phyloP scores from a whole-genome alignment of 1,139 yeast genomes.

The Trichomonascaceae sp. region DNA sequence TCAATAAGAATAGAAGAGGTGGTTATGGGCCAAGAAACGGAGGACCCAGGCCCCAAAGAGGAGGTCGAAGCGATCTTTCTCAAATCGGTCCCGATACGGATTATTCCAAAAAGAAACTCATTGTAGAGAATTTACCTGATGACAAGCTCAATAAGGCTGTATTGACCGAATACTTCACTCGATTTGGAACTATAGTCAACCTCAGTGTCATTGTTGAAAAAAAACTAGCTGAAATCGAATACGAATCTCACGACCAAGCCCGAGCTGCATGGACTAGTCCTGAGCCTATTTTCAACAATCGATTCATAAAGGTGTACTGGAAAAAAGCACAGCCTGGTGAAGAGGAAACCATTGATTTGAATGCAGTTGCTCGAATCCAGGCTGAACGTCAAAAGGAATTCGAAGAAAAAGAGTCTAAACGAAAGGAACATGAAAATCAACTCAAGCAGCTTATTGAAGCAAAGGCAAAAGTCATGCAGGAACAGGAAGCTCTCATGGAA shows the following conservation, averaged over 20 bases:
- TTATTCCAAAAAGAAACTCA: constrained; percentile 25
- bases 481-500: constrained; percentile 28
- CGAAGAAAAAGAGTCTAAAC: constrained; percentile 36
- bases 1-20: neutral
- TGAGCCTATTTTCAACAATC: constrained; percentile 42
- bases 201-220: constrained; percentile 28
- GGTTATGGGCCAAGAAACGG: constrained; percentile 8
- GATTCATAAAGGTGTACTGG: constrained; percentile 45
- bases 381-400: constrained; percentile 38
- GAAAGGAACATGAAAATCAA: constrained; percentile 31
- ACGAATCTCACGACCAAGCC: constrained; percentile 36
- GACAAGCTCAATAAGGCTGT: constrained; percentile 36
- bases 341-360: constrained; percentile 32
- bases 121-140: constrained; percentile 40
- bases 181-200: constrained; percentile 37
- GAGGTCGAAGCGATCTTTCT: constrained; percentile 10
- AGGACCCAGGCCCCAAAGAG: constrained; percentile 1
- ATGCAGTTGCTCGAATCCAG: constrained; percentile 35
- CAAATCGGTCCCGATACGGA: constrained; percentile 20
- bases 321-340: constrained; percentile 18
- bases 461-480: constrained; percentile 33
- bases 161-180: constrained; percentile 34
- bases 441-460: constrained; percentile 32
- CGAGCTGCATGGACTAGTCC: constrained; percentile 41
- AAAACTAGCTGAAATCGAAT: constrained; percentile 37